phyloP scores from a whole-genome alignment of 192 early-diverging fungal species.

The Geranomyces variabilis region DNA sequence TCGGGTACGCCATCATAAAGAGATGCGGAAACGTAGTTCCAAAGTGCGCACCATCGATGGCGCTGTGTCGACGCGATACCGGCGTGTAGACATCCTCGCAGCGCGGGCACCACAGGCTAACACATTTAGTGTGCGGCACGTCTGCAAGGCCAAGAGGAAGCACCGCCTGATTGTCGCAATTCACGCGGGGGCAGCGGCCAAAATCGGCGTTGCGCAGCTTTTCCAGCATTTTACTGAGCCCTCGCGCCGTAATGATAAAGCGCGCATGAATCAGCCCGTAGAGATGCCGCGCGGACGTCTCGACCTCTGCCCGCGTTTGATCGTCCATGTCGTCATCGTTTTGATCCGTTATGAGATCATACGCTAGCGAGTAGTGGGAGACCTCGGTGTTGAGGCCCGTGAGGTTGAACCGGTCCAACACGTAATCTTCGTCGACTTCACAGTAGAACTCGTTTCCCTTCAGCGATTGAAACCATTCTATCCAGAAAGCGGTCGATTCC shows the following conservation, averaged over 20 bases:
- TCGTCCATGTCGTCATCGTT: constrained; percentile 75
- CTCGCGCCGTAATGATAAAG: constrained; percentile 90
- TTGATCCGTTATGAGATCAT: constrained; percentile 91
- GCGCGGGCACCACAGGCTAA: constrained; percentile 93
- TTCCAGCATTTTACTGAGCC: constrained; percentile 94
- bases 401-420: constrained; percentile 96
- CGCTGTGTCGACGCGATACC: constrained; percentile 79
- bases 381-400: constrained; percentile 92
- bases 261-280: constrained; percentile 99
- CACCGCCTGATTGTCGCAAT: constrained; percentile 87
- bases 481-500: constrained; percentile 70
- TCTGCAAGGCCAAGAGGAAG: constrained; percentile 91
- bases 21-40: constrained; percentile 96
- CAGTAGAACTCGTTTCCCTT: constrained; percentile 98
- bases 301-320: constrained; percentile 77
- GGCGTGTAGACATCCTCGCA: constrained; percentile 98
- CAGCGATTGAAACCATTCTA: constrained; percentile 90
- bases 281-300: constrained; percentile 85
- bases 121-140: constrained; percentile 77
- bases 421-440: constrained; percentile 97
- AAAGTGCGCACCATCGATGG: constrained; percentile 95
- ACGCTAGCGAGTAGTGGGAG: constrained; percentile 84
- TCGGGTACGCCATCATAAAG: constrained; percentile 89
- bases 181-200: constrained; percentile 93
- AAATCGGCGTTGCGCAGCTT: constrained; percentile 94